Evolutionary conservation across 805 yeast species (phyloP).

Genomic region (Tetrapisispora taiwanensis): DNA sequence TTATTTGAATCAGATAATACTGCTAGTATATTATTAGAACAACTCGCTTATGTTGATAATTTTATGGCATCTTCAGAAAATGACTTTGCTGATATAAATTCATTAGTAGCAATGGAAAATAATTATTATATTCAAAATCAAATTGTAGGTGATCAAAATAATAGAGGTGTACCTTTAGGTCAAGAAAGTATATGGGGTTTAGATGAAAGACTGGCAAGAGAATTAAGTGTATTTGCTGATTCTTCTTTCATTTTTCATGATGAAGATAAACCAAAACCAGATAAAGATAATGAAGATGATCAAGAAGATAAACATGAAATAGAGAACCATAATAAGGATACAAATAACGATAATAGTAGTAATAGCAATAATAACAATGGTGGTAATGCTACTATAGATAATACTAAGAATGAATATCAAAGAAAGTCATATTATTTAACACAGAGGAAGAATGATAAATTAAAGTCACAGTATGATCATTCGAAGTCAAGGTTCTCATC

Average conservation of each 20-base stretch:
- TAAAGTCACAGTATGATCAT: conserved; percentile 27
- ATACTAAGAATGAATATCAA: conserved; percentile 6
- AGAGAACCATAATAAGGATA: conserved; percentile 2
- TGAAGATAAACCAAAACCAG: conserved; percentile 38
- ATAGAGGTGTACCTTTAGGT: not conserved
- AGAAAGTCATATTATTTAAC: conserved; percentile 18
- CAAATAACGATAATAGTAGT: not conserved
- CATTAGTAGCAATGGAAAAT: conserved; percentile 14
- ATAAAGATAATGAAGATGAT: conserved; percentile 9
- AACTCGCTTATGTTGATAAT: conserved; percentile 69
- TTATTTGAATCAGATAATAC: conserved; percentile 4
- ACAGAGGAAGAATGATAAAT: conserved; percentile 22
- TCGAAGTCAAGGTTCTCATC: conserved; percentile 24
- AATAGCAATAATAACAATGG: not conserved
- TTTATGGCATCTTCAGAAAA: conserved; percentile 47
- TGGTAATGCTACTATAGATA: not conserved
- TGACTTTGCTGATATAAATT: conserved; percentile 30
- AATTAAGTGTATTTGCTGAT: conserved; percentile 74
- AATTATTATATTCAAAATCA: not conserved
- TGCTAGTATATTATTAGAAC: conserved; percentile 49
- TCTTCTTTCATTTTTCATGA: conserved; percentile 74
- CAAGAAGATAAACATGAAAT: conserved; percentile 4
- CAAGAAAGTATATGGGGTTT: conserved; percentile 15
- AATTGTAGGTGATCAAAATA: no score
- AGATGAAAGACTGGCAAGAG: conserved; percentile 48